Conservation (phyloP, 805 yeast species). For the Allodekkera sacchari region DNA sequence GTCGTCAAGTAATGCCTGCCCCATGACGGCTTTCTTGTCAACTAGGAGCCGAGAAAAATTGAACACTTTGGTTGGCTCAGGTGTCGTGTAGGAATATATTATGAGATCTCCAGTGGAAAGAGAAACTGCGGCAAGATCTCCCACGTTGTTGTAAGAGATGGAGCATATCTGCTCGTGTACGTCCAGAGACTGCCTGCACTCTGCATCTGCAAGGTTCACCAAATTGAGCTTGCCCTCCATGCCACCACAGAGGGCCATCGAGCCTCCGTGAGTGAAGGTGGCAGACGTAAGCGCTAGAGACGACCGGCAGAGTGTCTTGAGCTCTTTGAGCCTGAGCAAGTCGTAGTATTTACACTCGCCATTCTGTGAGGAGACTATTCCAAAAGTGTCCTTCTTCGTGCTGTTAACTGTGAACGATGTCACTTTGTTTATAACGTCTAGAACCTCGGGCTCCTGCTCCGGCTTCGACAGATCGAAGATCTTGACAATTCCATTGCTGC, state of each 20-base stretch:
- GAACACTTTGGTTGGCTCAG: constrained; percentile 43
- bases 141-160: constrained; percentile 46
- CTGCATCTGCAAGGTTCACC: constrained; percentile 32
- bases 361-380: constrained; percentile 28
- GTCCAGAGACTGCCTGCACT: constrained; percentile 24
- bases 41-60: constrained; percentile 34
- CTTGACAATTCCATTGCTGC: constrained; percentile 50
- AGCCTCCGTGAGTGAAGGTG: constrained; percentile 52
- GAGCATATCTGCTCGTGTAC: constrained; percentile 48
- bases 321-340: constrained; percentile 15
- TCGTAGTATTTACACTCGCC: constrained; percentile 39
- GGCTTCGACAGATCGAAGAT: constrained; percentile 38
- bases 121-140: constrained; percentile 50
- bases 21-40: constrained; percentile 19
- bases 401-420: constrained; percentile 30
- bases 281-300: constrained; percentile 43
- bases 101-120: constrained; percentile 52
- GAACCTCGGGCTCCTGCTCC: constrained; percentile 52
- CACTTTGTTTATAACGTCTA: constrained; percentile 41
- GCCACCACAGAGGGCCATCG: constrained; percentile 53
- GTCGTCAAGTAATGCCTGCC: constrained; percentile 25
- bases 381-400: constrained; percentile 10
- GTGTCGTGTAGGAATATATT: constrained; percentile 47
- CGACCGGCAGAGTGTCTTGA: constrained; percentile 33
- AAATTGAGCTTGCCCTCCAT: constrained; percentile 52